phyloP scores from a whole-genome alignment of 1,284 basidiomycete species.

The Marasmius tenuissimus region DNA sequence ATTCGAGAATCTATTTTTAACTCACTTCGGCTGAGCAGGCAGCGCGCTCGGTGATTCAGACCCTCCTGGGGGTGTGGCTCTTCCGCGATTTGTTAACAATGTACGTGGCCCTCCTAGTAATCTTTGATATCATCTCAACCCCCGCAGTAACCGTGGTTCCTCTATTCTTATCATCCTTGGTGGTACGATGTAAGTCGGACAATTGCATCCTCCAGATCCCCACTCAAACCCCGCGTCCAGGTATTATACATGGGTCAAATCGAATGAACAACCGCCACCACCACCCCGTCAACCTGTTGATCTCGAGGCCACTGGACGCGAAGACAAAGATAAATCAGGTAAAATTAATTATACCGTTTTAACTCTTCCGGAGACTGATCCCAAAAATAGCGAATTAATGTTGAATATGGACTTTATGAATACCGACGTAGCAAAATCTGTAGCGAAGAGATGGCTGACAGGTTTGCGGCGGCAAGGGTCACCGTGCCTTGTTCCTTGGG shows the following conservation, averaged over 20 bases:
- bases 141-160: conserved; percentile 51
- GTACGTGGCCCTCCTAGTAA: conserved; percentile 38
- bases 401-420: background rate
- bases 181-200: conserved; percentile 55
- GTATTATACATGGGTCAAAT: conserved; percentile 71
- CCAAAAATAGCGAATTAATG: conserved; percentile 20
- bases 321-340: conserved; percentile 14
- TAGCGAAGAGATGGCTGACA: too few relatives aligned
- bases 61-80: conserved; percentile 65
- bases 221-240: conserved; percentile 26
- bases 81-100: conserved; percentile 66
- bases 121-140: conserved; percentile 3
- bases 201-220: background rate
- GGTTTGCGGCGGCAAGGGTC: background rate
- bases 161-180: conserved; percentile 63
- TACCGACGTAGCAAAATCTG: too few relatives aligned
- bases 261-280: conserved; percentile 38
- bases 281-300: conserved; percentile 33
- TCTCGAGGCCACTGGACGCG: conserved; percentile 34
- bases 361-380: conserved; percentile 23
- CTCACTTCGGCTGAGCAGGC: conserved; percentile 39
- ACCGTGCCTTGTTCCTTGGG: background rate
- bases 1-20: conserved; percentile 3
- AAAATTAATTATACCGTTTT: conserved; percentile 23
- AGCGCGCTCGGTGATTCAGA: conserved; percentile 73